Percentiles rank a stretch among this genome's conserved stretches.
These are phyloP conservation scores for Solanum chiquidenum DNA, from an alignment of 257 asterid species.

Conservation along the genomic window DNA sequence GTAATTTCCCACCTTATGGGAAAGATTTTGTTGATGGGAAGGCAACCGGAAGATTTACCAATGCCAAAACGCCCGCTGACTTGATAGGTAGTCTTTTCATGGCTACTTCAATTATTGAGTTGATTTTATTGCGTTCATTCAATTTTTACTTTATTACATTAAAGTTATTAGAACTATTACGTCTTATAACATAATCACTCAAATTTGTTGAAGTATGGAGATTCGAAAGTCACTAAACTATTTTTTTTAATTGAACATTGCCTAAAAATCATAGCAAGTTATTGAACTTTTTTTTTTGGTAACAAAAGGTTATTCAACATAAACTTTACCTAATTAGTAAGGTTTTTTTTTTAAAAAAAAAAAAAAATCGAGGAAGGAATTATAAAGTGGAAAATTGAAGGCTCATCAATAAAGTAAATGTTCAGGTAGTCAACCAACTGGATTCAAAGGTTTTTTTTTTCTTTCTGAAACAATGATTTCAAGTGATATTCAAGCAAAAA, in stretches of 20 bases:
- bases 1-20: slow-evolving; percentile 50
- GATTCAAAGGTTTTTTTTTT: not conserved
- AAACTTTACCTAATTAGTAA: not conserved
- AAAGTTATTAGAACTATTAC: not conserved
- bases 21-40: slow-evolving; percentile 44
- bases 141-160: not conserved
- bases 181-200: not conserved
- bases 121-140: not conserved
- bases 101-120: not conserved
- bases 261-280: not conserved
- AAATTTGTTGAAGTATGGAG: not conserved
- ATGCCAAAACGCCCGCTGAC: slow-evolving; percentile 16
- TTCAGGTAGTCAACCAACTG: rapidly evolving
- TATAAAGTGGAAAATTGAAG: not conserved
- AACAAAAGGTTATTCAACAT: not conserved
- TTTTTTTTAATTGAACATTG: not conserved
- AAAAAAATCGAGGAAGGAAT: not conserved
- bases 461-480: too few species aligned
- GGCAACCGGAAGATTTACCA: slow-evolving; percentile 53
- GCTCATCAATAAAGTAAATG: not conserved
- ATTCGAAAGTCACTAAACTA: not conserved
- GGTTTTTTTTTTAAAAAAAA: too few species aligned
- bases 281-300: too few species aligned
- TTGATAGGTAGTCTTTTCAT: not conserved
- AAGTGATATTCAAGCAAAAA: too few species aligned